Evolutionary conservation across 371 early-diverging fungal species (phyloP).

Genomic region (Haplosporangium sp.): DNA sequence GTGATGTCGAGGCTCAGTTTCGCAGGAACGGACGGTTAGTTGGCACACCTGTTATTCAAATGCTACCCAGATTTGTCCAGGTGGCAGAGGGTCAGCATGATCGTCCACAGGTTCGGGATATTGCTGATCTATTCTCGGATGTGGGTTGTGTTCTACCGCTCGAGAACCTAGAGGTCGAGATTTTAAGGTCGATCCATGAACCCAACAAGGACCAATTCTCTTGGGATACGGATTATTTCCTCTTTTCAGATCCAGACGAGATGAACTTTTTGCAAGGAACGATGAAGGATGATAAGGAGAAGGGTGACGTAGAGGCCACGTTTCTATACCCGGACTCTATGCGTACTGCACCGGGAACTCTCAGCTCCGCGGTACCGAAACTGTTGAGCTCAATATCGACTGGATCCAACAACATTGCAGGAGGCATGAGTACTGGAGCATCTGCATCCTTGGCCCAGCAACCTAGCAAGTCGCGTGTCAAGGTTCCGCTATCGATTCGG

Average conservation of each 20-base stretch:
- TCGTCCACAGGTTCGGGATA: conserved; percentile 45
- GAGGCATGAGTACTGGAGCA: conserved; percentile 13
- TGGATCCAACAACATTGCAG: conserved; percentile 1
- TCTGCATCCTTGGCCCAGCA: conserved; percentile 37
- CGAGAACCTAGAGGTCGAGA: conserved; percentile 66
- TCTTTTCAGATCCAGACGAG: conserved; percentile 72
- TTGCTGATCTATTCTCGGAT: conserved; percentile 68
- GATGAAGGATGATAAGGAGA: conserved; percentile 39
- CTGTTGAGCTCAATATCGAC: not conserved
- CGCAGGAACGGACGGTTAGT: conserved; percentile 65
- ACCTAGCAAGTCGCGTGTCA: conserved; percentile 42
- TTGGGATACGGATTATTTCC: conserved; percentile 74
- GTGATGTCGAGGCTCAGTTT: conserved; percentile 71
- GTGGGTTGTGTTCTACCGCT: conserved; percentile 61
- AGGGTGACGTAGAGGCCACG: conserved; percentile 37
- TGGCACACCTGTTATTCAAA: conserved; percentile 71
- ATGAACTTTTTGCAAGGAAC: conserved; percentile 67
- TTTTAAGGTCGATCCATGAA: conserved; percentile 54
- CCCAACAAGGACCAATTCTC: conserved; percentile 63
- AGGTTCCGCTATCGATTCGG: conserved; percentile 66
- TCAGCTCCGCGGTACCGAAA: not conserved
- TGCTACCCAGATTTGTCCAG: conserved; percentile 63
- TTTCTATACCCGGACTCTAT: conserved; percentile 53
- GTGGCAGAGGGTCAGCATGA: conserved; percentile 60
- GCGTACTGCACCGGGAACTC: not conserved